Base-by-base conservation (phyloP, 768 basidiomycete species). In the Tulasnella sp. region DNA sequence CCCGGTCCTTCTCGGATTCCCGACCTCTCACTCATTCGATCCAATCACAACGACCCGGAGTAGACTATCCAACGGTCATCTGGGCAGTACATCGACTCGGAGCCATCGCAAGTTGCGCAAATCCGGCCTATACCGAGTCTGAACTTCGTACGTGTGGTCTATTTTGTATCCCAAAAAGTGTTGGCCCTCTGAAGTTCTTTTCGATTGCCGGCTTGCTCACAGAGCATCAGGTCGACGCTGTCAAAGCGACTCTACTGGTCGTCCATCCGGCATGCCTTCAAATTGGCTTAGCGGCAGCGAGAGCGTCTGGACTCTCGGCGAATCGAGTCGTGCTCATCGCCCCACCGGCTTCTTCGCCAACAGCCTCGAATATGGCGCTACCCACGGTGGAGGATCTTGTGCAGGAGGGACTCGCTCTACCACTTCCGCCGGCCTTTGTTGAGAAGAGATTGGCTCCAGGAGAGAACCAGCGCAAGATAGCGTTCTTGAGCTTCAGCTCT, bases 401-500 rank as follows among this genome's bases (percentile, higher is more conserved):
- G 16, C 74, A 82, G 62, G 80, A 83, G 37, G 89, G 89, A 3
- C 78, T 85, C 3, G 76, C 78, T 2, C 77, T 77, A 44, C 77
- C 79, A 9, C 29, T 72, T 19, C 37, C 36, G 1, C 75, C 79
- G 1, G 69, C 77, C 11, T 89, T 85, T 73, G 79, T 79, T 6
- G 89, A 90, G 77, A 81, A 84, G 35, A 82, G 75, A 40, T 78
- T 91, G 47, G 77, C 73, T 3, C 82, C 83, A 0, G 88, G 88
- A 1, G 90, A 91, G 79, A 89, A 81, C 19, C 89, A 82, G 79
- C 88, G 84, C 12, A 91, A 89, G 77, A 77, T 91, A 16, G 90
- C 90, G 0, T 86, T 90, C 74, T 79, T 90, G 34, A 87, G 84
- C 77, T 91, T 91, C 77, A 90, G 89, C 0, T 90, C 89, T 26